These are phyloP conservation scores for Phlyctochytrium planicorne DNA, from an alignment of 192 early-diverging fungal species.

Conservation along the genomic window DNA sequence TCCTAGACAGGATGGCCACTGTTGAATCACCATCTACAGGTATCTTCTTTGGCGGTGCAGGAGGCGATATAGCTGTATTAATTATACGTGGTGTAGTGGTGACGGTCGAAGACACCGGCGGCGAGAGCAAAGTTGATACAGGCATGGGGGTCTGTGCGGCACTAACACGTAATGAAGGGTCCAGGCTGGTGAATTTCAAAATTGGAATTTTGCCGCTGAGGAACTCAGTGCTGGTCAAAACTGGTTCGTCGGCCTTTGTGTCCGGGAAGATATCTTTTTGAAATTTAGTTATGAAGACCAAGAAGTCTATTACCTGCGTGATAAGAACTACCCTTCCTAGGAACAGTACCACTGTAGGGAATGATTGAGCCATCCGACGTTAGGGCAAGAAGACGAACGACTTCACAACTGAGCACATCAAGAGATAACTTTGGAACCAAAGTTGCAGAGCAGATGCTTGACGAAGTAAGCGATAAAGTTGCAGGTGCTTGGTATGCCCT, in stretches of 20 bases:
- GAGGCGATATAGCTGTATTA: no score
- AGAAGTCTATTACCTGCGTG: conserved; percentile 41
- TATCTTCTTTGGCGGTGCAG: no score
- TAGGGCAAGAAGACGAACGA: conserved; percentile 48
- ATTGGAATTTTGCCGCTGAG: conserved; percentile 42
- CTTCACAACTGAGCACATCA: conserved; percentile 57
- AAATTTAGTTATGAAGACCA: neutral
- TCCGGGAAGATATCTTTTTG: conserved; percentile 79
- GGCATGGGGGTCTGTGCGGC: no score
- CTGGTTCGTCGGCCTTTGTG: conserved; percentile 47
- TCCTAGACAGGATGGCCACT: no score
- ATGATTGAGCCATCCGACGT: conserved; percentile 39
- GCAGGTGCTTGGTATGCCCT: neutral
- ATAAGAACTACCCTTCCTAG: conserved; percentile 80
- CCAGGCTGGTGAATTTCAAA: no score
- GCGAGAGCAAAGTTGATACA: no score
- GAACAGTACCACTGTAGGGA: conserved; percentile 56
- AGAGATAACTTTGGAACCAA: conserved; percentile 69
- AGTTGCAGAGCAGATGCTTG: conserved; percentile 51
- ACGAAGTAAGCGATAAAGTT: conserved; percentile 14
- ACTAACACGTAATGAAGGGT: no score
- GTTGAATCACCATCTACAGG: no score
- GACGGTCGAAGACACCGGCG: no score
- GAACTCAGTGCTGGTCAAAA: conserved; percentile 62
- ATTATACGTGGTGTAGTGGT: no score